These are phyloP conservation scores for Letharia columbiana DNA, from an alignment of 495 filamentous ascomycete species.

Conservation along the genomic window DNA sequence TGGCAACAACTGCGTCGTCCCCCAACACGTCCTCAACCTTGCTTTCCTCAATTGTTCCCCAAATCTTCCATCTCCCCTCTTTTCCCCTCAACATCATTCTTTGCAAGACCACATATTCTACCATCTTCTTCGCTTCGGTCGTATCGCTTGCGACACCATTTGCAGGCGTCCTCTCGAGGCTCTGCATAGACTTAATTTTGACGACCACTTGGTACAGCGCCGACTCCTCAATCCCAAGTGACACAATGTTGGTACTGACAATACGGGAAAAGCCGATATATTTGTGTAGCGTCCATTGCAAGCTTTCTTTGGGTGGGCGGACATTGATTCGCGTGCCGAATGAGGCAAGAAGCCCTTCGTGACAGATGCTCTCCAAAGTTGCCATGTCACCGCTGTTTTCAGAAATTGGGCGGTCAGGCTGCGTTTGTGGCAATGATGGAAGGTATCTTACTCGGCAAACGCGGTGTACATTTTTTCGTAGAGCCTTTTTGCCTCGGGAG, in stretches of 20 bases:
- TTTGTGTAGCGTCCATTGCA: constrained; percentile 59
- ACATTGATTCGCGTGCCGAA: constrained; percentile 47
- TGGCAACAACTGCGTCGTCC: background rate
- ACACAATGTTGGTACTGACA: constrained; percentile 48
- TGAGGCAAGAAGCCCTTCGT: constrained; percentile 47
- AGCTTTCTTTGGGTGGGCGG: constrained; percentile 41
- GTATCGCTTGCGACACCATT: constrained; percentile 22
- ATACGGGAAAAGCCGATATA: constrained; percentile 54
- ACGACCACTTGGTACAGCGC: constrained; percentile 64
- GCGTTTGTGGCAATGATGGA: background rate
- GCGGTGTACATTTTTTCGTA: constrained; percentile 64
- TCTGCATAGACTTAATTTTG: constrained; percentile 60
- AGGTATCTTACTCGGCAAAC: constrained; percentile 50
- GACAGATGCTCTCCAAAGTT: constrained; percentile 51
- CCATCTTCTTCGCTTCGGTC: constrained; percentile 50
- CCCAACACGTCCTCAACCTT: constrained; percentile 8
- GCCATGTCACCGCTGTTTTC: constrained; percentile 46
- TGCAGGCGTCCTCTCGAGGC: constrained; percentile 37
- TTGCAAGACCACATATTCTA: constrained; percentile 76
- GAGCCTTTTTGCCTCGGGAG: constrained; percentile 47
- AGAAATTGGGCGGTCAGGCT: constrained; percentile 4
- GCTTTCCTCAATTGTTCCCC: constrained; percentile 43
- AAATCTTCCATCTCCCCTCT: constrained; percentile 61
- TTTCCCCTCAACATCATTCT: constrained; percentile 46
- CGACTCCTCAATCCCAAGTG: constrained; percentile 41